A percentile compares a stretch with the other conserved stretches of the same genome.
Conservation (phyloP, 768 basidiomycete species). For the Omphalotus guepiniiformis region DNA sequence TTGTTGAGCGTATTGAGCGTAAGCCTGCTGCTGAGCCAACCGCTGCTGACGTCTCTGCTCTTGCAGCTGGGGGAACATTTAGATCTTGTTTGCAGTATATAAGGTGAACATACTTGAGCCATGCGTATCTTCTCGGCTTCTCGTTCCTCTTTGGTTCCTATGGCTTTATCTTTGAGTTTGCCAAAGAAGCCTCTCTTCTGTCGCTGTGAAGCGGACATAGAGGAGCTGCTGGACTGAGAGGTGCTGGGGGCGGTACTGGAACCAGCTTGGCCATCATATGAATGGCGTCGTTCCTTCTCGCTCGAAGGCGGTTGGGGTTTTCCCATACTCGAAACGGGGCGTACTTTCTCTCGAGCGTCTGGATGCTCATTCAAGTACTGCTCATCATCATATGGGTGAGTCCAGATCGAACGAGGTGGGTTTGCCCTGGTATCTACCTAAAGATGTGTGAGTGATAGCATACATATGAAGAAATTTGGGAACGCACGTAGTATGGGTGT, state of each 20-base stretch:
- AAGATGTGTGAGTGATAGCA: constrained; percentile 9
- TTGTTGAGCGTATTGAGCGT: constrained; percentile 1
- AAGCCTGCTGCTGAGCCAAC: constrained; percentile 10
- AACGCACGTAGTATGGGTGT: constrained; percentile 42
- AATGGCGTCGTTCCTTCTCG: constrained; percentile 19
- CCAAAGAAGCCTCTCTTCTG: constrained; percentile 53
- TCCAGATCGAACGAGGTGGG: constrained; percentile 69
- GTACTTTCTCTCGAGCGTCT: constrained; percentile 35
- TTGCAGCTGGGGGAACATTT: constrained; percentile 25
- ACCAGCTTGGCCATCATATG: constrained; percentile 21
- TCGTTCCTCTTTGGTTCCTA: constrained; percentile 62
- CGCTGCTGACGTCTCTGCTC: constrained; percentile 28
- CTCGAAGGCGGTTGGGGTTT: not conserved
- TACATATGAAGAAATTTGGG: constrained; percentile 42
- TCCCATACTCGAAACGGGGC: constrained; percentile 8
- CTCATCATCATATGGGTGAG: constrained; percentile 68
- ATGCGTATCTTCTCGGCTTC: constrained; percentile 36
- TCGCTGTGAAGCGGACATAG: constrained; percentile 8
- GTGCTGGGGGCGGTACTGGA: constrained; percentile 7
- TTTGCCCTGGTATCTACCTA: constrained; percentile 61
- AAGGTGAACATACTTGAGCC: constrained; percentile 21
- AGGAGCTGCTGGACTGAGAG: constrained; percentile 9
- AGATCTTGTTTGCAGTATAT: not conserved
- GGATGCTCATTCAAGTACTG: constrained; percentile 56
- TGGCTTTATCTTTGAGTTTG: constrained; percentile 58